Evolutionary conservation across 495 filamentous ascomycete genomes (phyloP).

Genomic region (Annulohypoxylon stygium): DNA sequence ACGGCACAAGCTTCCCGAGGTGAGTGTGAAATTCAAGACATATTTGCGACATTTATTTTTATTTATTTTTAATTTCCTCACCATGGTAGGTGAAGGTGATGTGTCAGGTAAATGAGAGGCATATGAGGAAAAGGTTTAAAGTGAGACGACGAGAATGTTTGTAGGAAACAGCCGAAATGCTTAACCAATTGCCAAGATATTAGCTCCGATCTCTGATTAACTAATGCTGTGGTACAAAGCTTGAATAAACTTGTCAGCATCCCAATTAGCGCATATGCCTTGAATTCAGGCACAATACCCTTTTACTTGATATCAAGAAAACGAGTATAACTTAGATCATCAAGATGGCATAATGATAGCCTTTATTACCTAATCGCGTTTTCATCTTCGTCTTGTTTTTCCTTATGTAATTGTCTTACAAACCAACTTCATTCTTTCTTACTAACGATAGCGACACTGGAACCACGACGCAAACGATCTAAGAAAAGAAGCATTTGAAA

Average conservation of each 20-base stretch:
- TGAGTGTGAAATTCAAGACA: background rate
- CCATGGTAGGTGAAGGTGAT: background rate
- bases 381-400: background rate
- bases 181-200: background rate
- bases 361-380: background rate
- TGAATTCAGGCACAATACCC: background rate
- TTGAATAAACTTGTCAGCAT: background rate
- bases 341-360: background rate
- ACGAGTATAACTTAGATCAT: background rate
- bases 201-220: background rate
- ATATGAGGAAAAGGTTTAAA: background rate
- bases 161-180: too few relatives aligned
- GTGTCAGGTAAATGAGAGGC: background rate
- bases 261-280: background rate
- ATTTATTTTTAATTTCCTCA: background rate
- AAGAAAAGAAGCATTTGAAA: background rate
- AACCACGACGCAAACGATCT: background rate
- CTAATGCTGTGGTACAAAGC: background rate
- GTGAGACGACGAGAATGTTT: background rate
- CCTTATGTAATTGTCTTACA: background rate
- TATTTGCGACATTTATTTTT: conserved; percentile 1
- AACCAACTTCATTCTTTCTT: background rate
- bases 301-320: background rate
- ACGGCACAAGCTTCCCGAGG: background rate
- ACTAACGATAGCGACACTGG: background rate